These are phyloP conservation scores for Solanum arcanum DNA, from an alignment of 257 asterid species.

Conservation along the genomic window DNA sequence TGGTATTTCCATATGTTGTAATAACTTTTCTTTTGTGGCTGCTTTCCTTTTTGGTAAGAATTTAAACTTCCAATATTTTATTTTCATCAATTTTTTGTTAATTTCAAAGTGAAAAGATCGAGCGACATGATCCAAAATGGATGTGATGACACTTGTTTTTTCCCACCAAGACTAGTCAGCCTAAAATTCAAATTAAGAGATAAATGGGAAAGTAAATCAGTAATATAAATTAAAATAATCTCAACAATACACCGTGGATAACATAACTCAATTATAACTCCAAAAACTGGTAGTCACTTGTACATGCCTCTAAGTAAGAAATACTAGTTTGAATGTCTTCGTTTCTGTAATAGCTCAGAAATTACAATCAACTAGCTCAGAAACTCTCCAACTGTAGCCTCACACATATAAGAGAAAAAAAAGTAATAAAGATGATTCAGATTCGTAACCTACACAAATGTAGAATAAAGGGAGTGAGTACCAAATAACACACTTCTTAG, in stretches of 20 bases:
- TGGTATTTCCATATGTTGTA: background rate
- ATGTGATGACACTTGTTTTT: too few relatives aligned
- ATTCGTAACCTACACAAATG: too few relatives aligned
- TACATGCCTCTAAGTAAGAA: background rate
- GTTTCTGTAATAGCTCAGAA: background rate
- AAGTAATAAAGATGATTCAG: too few relatives aligned
- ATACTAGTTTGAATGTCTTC: background rate
- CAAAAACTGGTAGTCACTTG: background rate
- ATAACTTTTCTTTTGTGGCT: background rate
- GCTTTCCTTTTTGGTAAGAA: background rate
- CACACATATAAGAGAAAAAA: too few relatives aligned
- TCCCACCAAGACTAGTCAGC: background rate
- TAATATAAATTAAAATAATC: too few relatives aligned
- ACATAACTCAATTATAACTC: background rate
- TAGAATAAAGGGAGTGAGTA: too few relatives aligned
- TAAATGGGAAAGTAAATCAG: background rate
- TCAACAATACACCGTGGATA: background rate
- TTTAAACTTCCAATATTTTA: background rate
- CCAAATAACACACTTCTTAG: too few relatives aligned
- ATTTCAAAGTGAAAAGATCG: too few relatives aligned
- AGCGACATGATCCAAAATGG: background rate
- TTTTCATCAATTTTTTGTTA: background rate
- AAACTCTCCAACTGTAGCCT: too few relatives aligned
- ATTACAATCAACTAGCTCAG: too few relatives aligned
- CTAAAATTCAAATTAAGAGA: background rate